Evolutionary conservation across 2,329 filamentous ascomycete species (phyloP).

Genomic region (Zymoseptoria passerinii): DNA sequence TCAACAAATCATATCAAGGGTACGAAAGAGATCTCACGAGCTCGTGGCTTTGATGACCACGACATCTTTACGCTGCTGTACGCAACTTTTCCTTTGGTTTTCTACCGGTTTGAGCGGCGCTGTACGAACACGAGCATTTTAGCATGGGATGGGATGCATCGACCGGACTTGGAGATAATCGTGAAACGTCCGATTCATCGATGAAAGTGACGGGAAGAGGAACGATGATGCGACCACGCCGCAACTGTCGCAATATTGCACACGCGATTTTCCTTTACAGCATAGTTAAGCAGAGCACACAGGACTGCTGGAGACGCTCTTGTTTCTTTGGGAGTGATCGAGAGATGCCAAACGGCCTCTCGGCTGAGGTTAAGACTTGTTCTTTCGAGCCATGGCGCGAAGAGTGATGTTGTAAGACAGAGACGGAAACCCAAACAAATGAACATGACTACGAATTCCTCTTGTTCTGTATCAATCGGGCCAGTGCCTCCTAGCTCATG

Average conservation of each 20-base stretch:
- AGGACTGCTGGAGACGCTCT: not conserved
- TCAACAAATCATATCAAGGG: not conserved
- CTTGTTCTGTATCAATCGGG: not conserved
- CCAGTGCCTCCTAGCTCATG: no score
- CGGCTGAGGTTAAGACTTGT: not conserved
- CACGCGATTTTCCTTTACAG: not conserved
- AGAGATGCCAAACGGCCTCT: not conserved
- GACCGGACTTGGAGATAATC: not conserved
- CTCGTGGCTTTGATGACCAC: not conserved
- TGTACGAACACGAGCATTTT: not conserved
- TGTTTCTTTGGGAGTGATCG: not conserved
- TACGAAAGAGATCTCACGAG: not conserved
- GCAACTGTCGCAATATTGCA: not conserved
- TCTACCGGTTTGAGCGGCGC: not conserved
- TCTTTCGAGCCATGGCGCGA: not conserved
- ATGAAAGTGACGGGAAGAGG: not conserved
- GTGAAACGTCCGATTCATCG: not conserved
- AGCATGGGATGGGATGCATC: not conserved
- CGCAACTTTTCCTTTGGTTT: not conserved
- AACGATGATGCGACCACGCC: not conserved
- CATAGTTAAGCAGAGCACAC: not conserved
- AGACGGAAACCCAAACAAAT: not conserved
- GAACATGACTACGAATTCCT: not conserved
- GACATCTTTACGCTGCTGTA: not conserved
- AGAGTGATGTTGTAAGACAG: not conserved